These are phyloP conservation scores for Fomes fomentarius DNA, from an alignment of 1,284 basidiomycete species.

Conservation along the genomic window DNA sequence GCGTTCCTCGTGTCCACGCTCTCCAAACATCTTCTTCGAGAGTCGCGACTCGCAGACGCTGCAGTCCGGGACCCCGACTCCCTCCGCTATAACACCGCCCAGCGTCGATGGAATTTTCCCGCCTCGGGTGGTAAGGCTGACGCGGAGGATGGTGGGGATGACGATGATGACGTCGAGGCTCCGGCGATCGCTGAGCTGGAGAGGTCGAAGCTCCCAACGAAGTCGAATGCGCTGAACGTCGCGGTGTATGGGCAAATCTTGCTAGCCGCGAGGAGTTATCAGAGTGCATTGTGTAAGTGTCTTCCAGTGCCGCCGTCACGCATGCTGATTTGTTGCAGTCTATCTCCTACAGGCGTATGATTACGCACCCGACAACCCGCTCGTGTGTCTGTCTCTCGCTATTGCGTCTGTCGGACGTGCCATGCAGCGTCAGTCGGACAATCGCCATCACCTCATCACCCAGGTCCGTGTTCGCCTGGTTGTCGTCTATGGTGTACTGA, in stretches of 20 bases:
- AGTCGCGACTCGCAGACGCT: constrained; percentile 67
- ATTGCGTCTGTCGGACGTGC: constrained; percentile 88
- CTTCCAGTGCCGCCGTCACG: not conserved
- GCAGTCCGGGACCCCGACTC: constrained; percentile 63
- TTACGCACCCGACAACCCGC: constrained; percentile 80
- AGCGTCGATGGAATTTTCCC: constrained; percentile 51
- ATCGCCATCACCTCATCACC: constrained; percentile 84
- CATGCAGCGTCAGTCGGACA: constrained; percentile 94
- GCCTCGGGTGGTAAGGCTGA: constrained; percentile 33
- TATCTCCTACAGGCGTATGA: constrained; percentile 91
- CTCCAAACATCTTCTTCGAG: constrained; percentile 83
- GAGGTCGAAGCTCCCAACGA: constrained; percentile 55
- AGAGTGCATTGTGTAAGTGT: constrained; percentile 85
- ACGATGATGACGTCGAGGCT: constrained; percentile 32
- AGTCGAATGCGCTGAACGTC: constrained; percentile 74
- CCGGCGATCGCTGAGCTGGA: constrained; percentile 24
- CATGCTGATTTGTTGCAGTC: constrained; percentile 53
- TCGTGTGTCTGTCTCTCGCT: constrained; percentile 82
- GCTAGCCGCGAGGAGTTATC: constrained; percentile 84
- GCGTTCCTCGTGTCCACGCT: constrained; percentile 77
- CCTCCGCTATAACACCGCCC: constrained; percentile 58
- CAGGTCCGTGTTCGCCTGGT: constrained; percentile 49
- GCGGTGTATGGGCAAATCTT: constrained; percentile 89
- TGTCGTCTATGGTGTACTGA: not conserved
- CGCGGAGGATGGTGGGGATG: constrained; percentile 40